Percentiles rank a stretch among this genome's conserved stretches.
phyloP scores from a whole-genome alignment of 208 protist genomes.

The Leptomonas pyrrhocoris region DNA sequence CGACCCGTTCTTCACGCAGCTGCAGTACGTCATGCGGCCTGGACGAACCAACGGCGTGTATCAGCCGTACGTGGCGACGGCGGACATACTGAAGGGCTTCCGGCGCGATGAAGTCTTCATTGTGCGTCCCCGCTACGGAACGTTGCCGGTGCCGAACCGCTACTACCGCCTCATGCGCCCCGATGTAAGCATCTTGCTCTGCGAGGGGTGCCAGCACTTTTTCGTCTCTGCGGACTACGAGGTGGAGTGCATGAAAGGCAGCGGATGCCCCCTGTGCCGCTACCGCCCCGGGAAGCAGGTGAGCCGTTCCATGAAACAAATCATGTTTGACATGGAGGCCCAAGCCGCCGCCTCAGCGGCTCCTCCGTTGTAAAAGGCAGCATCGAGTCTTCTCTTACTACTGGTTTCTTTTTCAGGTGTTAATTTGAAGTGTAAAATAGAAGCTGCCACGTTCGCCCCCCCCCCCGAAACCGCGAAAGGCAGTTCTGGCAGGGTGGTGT shows the following conservation, averaged over 20 bases:
- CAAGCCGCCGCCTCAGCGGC: constrained; percentile 5
- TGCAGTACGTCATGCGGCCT: constrained; percentile 81
- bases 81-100: constrained; percentile 81
- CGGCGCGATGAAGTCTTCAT: constrained; percentile 90
- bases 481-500: not conserved
- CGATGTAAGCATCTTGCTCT: constrained; percentile 82
- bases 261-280: constrained; percentile 90
- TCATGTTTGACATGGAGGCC: constrained; percentile 51
- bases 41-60: constrained; percentile 73
- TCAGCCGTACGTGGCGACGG: constrained; percentile 82
- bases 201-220: constrained; percentile 94
- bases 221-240: constrained; percentile 93
- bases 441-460: too few relatives aligned
- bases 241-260: constrained; percentile 86
- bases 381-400: not conserved
- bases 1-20: constrained; percentile 91
- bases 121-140: constrained; percentile 70
- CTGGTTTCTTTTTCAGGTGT: not conserved
- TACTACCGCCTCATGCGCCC: constrained; percentile 91
- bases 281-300: constrained; percentile 69
- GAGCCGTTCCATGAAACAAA: constrained; percentile 60
- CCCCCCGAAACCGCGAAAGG: too few relatives aligned
- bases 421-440: not conserved
- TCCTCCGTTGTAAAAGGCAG: not conserved
- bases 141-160: constrained; percentile 69